phyloP scores from a whole-genome alignment of 2,329 filamentous ascomycete genomes.

The Scedosporium aurantiacum region DNA sequence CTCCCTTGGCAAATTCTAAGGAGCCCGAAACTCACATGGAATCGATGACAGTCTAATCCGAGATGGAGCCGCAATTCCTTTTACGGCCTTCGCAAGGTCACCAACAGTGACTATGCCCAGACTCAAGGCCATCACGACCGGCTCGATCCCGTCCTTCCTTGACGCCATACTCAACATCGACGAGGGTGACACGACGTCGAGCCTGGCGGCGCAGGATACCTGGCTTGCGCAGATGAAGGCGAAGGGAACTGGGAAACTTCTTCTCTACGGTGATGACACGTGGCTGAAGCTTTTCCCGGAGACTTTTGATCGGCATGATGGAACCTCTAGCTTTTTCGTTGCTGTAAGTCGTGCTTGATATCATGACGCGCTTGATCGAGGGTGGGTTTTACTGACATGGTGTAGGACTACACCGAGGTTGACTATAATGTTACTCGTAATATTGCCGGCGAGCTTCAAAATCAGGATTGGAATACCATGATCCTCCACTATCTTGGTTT shows the following conservation, averaged over 20 bases:
- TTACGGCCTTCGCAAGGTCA: slow-evolving; percentile 90
- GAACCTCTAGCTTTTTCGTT: slow-evolving; percentile 96
- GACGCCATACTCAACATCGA: slow-evolving; percentile 95
- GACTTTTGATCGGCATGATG: slow-evolving; percentile 77
- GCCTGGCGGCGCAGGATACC: slow-evolving; percentile 78
- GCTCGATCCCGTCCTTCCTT: slow-evolving; percentile 94
- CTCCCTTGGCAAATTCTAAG: background rate
- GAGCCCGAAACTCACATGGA: background rate
- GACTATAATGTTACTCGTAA: slow-evolving; percentile 96
- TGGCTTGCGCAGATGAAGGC: slow-evolving; percentile 91
- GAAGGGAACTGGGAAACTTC: slow-evolving; percentile 57
- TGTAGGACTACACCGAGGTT: slow-evolving; percentile 89
- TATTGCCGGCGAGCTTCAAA: slow-evolving; percentile 62
- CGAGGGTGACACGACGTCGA: slow-evolving; percentile 84
- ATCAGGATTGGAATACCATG: slow-evolving; percentile 82
- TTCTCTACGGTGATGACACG: slow-evolving; percentile 97
- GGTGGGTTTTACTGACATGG: background rate
- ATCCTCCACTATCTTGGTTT: slow-evolving; percentile 91
- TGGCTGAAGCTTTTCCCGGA: slow-evolving; percentile 94
- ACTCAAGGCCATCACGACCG: slow-evolving; percentile 93
- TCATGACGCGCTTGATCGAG: background rate
- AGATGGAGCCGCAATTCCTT: slow-evolving; percentile 74
- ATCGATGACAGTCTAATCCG: slow-evolving; percentile 58
- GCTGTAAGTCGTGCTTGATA: slow-evolving; percentile 50
- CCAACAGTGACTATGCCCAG: slow-evolving; percentile 98